Evolutionary conservation across 2,329 filamentous ascomycete genomes (phyloP).

Genomic region (Scleromitrula shiraiana): DNA sequence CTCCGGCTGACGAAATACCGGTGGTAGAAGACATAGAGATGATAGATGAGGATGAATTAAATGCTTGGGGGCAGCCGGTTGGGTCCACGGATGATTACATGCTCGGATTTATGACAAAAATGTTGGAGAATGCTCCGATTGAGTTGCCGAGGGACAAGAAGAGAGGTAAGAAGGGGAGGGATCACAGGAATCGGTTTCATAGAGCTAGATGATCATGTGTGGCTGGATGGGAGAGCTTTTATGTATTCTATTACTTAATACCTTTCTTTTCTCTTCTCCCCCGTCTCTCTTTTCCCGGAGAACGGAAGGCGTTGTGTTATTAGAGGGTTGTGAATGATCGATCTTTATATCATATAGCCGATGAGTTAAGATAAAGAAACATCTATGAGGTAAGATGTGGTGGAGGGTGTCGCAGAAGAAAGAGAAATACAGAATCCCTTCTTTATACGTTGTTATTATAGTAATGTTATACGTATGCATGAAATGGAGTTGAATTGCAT

Average conservation of each 20-base stretch:
- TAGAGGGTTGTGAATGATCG: no score
- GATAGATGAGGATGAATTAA: slow-evolving; percentile 36
- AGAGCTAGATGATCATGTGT: slow-evolving; percentile 23
- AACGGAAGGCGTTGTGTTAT: no score
- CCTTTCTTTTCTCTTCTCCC: background rate
- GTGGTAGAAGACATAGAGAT: slow-evolving; percentile 17
- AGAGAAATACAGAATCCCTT: no score
- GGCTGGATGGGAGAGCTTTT: background rate
- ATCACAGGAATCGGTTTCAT: slow-evolving; percentile 24
- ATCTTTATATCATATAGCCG: no score
- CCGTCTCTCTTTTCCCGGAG: background rate
- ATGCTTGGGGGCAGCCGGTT: slow-evolving; percentile 51
- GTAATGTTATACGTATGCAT: no score
- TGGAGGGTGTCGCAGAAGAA: no score
- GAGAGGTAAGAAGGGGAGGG: slow-evolving; percentile 43
- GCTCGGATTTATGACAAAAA: slow-evolving; percentile 57
- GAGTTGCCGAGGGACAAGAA: slow-evolving; percentile 59
- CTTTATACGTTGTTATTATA: no score
- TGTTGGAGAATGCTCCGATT: slow-evolving; percentile 50
- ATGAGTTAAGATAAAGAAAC: no score
- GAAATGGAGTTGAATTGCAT: slow-evolving; percentile 1
- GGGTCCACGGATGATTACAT: slow-evolving; percentile 68
- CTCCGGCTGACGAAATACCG: slow-evolving; percentile 31
- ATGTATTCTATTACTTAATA: slow-evolving; percentile 11
- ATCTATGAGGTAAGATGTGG: no score